A percentile compares a stretch with the other conserved stretches of the same genome.
phyloP scores from a whole-genome alignment of 1,139 yeast species.

The Pichia norvegensis region DNA sequence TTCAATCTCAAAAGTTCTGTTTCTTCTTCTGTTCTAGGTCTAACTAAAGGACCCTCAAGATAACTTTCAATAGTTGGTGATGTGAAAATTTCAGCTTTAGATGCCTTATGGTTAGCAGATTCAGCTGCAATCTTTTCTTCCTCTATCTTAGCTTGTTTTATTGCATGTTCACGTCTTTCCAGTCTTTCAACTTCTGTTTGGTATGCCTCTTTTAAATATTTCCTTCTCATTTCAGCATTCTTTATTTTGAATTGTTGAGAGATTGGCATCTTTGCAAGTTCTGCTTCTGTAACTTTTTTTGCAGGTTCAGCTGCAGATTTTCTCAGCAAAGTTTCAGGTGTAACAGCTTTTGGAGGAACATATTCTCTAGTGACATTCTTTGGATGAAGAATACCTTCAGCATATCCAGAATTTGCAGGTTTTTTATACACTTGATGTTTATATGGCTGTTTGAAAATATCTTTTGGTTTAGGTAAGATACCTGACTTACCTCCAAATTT shows the following conservation, averaged over 20 bases:
- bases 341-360: conserved; percentile 43
- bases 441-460: conserved; percentile 59
- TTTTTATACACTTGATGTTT: conserved; percentile 47
- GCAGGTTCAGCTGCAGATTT: conserved; percentile 33
- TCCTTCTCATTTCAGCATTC: conserved; percentile 64
- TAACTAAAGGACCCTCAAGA: conserved; percentile 61
- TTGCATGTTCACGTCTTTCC: conserved; percentile 30
- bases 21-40: conserved; percentile 66
- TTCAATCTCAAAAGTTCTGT: conserved; percentile 41
- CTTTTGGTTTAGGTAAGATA: conserved; percentile 68
- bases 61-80: conserved; percentile 73
- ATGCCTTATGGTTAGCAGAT: conserved; percentile 31
- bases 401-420: conserved; percentile 56
- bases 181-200: conserved; percentile 51
- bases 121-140: conserved; percentile 29
- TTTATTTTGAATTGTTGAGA: conserved; percentile 48
- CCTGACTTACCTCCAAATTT: conserved; percentile 71
- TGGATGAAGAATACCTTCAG: conserved; percentile 70
- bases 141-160: conserved; percentile 29
- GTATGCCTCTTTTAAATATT: conserved; percentile 62
- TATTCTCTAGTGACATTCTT: conserved; percentile 52
- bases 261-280: conserved; percentile 33
- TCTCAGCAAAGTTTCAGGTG: conserved; percentile 28
- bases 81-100: conserved; percentile 56
- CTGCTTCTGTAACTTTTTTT: conserved; percentile 25